phyloP scores from a whole-genome alignment of 169 alveolate genomes.

The Sarcocystis neurona region DNA sequence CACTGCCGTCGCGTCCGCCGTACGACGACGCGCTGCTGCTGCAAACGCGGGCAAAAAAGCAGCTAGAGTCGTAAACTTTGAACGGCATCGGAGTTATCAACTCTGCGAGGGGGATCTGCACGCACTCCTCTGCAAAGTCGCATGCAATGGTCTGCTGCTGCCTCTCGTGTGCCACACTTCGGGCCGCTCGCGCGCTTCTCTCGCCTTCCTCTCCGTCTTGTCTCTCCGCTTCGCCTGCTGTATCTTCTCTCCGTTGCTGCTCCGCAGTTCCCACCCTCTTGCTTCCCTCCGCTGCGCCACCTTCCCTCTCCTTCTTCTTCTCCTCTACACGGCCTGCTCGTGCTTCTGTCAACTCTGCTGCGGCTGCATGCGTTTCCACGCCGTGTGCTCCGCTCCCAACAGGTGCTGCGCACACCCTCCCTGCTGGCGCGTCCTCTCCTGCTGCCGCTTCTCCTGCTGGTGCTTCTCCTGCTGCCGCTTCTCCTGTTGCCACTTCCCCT shows the following conservation, averaged over 20 bases:
- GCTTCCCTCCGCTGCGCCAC: background rate
- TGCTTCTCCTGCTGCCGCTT: background rate
- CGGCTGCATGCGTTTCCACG: background rate
- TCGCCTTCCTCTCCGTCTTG: background rate
- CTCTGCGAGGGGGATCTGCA: slow-evolving; percentile 50
- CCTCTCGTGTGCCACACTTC: background rate
- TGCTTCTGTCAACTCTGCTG: background rate
- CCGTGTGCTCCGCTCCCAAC: background rate
- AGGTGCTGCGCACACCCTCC: background rate
- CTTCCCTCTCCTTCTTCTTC: background rate
- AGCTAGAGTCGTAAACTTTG: slow-evolving; percentile 50
- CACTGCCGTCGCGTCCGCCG: no score
- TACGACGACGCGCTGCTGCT: slow-evolving; percentile 38
- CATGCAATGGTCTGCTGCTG: background rate
- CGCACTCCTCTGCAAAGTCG: background rate
- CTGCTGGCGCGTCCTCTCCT: background rate
- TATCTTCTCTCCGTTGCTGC: background rate
- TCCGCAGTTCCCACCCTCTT: background rate
- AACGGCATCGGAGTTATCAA: slow-evolving; percentile 54
- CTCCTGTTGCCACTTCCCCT: background rate
- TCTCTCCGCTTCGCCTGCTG: background rate
- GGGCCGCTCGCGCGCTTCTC: background rate
- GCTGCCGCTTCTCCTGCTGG: background rate
- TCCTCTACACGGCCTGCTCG: background rate
- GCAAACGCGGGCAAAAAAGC: slow-evolving; percentile 40